Evolutionary conservation across 108 stramenopile species (phyloP).

Genomic region (Cyclotella cryptica): DNA sequence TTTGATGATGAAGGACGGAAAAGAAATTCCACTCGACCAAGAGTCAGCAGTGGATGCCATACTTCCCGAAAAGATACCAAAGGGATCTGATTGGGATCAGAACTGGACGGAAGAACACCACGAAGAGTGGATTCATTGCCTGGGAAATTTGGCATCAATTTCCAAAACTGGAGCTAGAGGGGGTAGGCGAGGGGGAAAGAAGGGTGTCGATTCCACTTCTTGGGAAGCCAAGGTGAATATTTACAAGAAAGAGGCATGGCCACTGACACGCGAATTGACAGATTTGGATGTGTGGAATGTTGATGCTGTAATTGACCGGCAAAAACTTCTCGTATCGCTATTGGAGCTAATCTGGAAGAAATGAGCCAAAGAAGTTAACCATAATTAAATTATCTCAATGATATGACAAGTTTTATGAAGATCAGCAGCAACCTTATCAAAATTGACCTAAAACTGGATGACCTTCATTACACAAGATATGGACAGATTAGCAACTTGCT

Average conservation of each 20-base stretch:
- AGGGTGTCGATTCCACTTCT: conserved; percentile 10
- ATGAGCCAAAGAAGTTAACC: background rate
- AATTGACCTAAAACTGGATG: too few species aligned
- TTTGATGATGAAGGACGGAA: conserved; percentile 45
- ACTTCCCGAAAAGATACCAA: conserved; percentile 10
- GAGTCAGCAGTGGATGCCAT: conserved; percentile 37
- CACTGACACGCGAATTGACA: conserved; percentile 40
- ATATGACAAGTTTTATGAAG: too few species aligned
- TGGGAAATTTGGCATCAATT: conserved; percentile 54
- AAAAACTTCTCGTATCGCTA: conserved; percentile 36
- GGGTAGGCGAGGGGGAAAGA: conserved; percentile 20
- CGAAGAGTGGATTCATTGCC: conserved; percentile 31
- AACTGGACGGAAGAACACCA: conserved; percentile 45
- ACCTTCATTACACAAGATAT: too few species aligned
- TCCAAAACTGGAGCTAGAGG: background rate
- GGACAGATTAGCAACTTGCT: too few species aligned
- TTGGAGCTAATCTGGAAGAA: conserved; percentile 37
- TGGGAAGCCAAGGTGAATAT: conserved; percentile 36
- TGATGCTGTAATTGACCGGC: conserved; percentile 32
- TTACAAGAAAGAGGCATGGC: conserved; percentile 52
- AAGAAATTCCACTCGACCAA: conserved; percentile 21
- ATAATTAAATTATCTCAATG: too few species aligned
- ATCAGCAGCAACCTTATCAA: too few species aligned
- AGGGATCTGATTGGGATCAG: conserved; percentile 21
- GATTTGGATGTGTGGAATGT: conserved; percentile 43